A percentile compares a stretch with the other conserved stretches of the same genome.
Conservation (phyloP, 352 stramenopile species). For the Phytophthora colocasiae region DNA sequence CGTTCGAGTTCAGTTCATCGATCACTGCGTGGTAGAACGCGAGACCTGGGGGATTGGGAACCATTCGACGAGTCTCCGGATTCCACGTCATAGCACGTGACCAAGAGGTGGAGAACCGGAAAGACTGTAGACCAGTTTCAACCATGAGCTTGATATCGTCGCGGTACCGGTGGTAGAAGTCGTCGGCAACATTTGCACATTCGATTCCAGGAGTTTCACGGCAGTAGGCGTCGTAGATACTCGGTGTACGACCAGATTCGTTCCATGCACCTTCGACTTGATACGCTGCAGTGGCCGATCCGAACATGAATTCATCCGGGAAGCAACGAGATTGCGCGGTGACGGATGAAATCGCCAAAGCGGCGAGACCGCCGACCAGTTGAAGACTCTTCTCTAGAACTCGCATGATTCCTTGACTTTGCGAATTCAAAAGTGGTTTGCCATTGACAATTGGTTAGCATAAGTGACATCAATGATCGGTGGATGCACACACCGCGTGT, state of each 20-base stretch:
- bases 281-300: conserved; percentile 86
- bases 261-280: conserved; percentile 92
- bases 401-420: conserved; percentile 9
- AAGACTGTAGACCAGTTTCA: conserved; percentile 89
- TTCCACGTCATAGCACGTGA: conserved; percentile 88
- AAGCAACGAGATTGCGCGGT: conserved; percentile 38
- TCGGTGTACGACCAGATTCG: conserved; percentile 70
- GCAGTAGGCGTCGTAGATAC: conserved; percentile 94
- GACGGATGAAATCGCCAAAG: conserved; percentile 7
- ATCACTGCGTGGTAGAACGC: conserved; percentile 93
- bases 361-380: conserved; percentile 5
- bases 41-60: conserved; percentile 87
- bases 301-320: conserved; percentile 75
- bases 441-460: neutral
- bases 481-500: conserved; percentile 22
- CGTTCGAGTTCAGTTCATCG: conserved; percentile 70
- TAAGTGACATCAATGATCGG: conserved; percentile 30
- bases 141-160: conserved; percentile 94
- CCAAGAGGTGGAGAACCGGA: conserved; percentile 94
- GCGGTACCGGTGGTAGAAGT: conserved; percentile 92
- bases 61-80: conserved; percentile 41
- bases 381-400: conserved; percentile 12
- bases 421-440: conserved; percentile 25
- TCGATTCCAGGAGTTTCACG: conserved; percentile 64
- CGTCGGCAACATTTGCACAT: conserved; percentile 90